Base-by-base conservation (phyloP, 2,329 filamentous ascomycete genomes). In the Colletotrichum camelliae region DNA sequence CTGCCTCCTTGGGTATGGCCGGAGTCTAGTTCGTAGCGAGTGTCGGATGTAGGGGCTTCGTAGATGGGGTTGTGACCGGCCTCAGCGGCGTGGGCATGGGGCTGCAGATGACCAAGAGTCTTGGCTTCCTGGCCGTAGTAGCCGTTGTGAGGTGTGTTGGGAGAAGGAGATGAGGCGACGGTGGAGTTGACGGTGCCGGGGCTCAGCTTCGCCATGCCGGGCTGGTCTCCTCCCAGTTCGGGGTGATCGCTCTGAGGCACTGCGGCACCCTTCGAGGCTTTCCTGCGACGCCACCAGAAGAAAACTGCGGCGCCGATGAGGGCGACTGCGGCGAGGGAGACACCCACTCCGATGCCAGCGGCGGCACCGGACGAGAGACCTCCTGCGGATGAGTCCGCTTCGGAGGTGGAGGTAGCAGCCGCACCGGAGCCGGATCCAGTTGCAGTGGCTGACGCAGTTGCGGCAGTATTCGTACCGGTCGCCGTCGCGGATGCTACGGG, bases 281-380 rank as follows among this genome's bases (percentile, higher is more conserved):
- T 75, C 31, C 78, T 74, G 13, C 80, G 80, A 29, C 80, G 80
- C 79, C 81, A 82, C 75, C 82, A 74, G 65, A 83, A 79, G 75
- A 83, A 80, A 35, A 77, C 74, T 1, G 65, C 67, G 15, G 80
- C 67, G 12, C 68, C 79, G 29, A 82, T 43, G 43, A 79, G 65
- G 35, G 74, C 78, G 27, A 84, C 69, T 57, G 80, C 77, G 55
- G 72, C 82, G 15, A 84, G 69, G 3, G 77, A 78, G 27, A 79
- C 80, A 18, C 82, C 82, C 35, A 83, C 77, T 6, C 80, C 82
- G 29, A 84, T 81, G 8, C 82, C 83, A 5, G 82, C 82, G 1
- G 80, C 79, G 1, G 80, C 82, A 27, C 80, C 82, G 6, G 80
- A 37, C 13, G 82, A 83, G 18, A 84, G 77, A 7, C 79, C 77